Evolutionary conservation across 176 grass and related monocot species (phyloP).

Genomic region (Chloris gayana): DNA sequence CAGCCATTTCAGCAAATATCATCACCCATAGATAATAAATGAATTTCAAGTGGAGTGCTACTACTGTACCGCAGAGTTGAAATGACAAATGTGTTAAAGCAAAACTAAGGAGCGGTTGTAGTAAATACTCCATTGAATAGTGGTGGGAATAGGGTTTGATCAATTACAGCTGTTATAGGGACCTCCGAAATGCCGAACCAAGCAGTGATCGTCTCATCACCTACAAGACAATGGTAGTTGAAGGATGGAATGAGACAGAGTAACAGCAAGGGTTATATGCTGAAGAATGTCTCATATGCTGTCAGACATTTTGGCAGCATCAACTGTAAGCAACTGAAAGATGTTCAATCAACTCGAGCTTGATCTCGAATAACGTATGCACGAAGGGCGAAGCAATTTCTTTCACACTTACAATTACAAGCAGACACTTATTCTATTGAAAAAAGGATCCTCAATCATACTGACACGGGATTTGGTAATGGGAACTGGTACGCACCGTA

Average conservation of each 20-base stretch:
- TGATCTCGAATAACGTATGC: no score
- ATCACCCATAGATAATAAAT: neutral
- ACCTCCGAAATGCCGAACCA: slow-evolving; percentile 49
- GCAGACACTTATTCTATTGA: neutral
- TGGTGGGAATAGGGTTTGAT: neutral
- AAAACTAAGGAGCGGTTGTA: neutral
- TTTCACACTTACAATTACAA: no score
- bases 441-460: neutral
- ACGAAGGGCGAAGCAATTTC: no score
- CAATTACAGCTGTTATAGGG: slow-evolving; percentile 56
- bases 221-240: slow-evolving; percentile 22
- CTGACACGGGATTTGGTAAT: neutral
- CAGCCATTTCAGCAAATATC: neutral
- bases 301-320: neutral
- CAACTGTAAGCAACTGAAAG: neutral
- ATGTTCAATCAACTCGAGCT: no score
- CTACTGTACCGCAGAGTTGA: neutral
- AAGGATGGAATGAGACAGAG: neutral
- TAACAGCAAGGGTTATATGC: no score
- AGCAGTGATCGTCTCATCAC: slow-evolving; percentile 32
- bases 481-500: slow-evolving; percentile 21
- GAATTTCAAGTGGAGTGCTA: neutral
- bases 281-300: neutral
- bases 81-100: neutral
- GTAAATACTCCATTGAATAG: no score